Conservation (phyloP, 352 stramenopile species). For the Lagenidium giganteum region DNA sequence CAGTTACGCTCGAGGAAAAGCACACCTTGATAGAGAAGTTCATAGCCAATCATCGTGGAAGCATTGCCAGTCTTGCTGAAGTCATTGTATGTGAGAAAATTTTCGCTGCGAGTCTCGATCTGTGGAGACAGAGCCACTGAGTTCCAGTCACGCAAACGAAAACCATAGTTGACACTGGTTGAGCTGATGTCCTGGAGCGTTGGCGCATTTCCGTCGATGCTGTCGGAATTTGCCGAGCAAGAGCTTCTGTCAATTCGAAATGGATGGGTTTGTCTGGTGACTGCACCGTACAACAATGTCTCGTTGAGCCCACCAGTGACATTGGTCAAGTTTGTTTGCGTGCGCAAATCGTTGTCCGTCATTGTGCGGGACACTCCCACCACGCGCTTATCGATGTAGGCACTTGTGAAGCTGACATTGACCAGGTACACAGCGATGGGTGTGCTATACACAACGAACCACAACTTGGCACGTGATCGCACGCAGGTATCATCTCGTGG, state of each 20-base stretch:
- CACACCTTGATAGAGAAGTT: conserved; percentile 37
- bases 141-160: conserved; percentile 33
- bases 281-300: conserved; percentile 23
- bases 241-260: too few species aligned
- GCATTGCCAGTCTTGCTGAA: conserved; percentile 18
- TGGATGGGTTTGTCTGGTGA: too few species aligned
- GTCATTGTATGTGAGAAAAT: conserved; percentile 10
- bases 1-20: conserved; percentile 35
- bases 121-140: conserved; percentile 20
- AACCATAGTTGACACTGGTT: conserved; percentile 31
- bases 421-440: conserved; percentile 31
- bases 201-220: too few species aligned
- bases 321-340: too few species aligned
- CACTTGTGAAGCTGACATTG: conserved; percentile 28
- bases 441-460: too few species aligned
- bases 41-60: conserved; percentile 21
- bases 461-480: too few species aligned
- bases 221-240: too few species aligned
- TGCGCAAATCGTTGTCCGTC: conserved; percentile 20
- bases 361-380: conserved; percentile 27
- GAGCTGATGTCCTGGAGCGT: conserved; percentile 25
- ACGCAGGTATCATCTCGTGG: too few species aligned
- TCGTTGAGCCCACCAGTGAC: too few species aligned
- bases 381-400: conserved; percentile 30
- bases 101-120: too few species aligned